Conservation (phyloP, 495 filamentous ascomycete species). For the Friedmanniomyces endolithicus region DNA sequence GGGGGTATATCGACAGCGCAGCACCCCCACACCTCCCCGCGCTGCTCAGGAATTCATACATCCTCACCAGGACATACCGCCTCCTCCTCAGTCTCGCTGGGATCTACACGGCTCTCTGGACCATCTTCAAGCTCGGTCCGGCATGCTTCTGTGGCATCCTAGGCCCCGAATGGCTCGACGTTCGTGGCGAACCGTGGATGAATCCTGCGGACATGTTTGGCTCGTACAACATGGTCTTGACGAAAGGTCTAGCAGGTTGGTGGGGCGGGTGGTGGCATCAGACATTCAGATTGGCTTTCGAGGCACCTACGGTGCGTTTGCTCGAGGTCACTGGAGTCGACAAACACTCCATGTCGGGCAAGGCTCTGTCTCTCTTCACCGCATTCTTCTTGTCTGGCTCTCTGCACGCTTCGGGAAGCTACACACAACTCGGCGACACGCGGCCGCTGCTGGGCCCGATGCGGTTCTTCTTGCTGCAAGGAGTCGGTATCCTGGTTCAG, state of each 20-base stretch:
- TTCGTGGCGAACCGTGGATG: slow-evolving; percentile 32
- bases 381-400: slow-evolving; percentile 30
- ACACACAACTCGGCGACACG: slow-evolving; percentile 24
- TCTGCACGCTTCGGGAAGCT: slow-evolving; percentile 31
- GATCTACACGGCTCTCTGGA: slow-evolving; percentile 43
- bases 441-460: slow-evolving; percentile 27
- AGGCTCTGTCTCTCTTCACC: slow-evolving; percentile 20
- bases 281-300: slow-evolving; percentile 62
- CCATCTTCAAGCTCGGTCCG: slow-evolving; percentile 43
- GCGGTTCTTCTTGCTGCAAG: slow-evolving; percentile 32
- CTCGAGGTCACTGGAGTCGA: slow-evolving; percentile 24
- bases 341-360: slow-evolving; percentile 13
- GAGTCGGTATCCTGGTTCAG: slow-evolving; percentile 25
- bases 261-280: slow-evolving; percentile 90
- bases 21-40: slow-evolving; percentile 36
- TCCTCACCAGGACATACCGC: slow-evolving; percentile 38
- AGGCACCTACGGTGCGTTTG: slow-evolving; percentile 42
- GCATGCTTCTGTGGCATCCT: slow-evolving; percentile 45
- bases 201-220: slow-evolving; percentile 52
- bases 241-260: slow-evolving; percentile 57
- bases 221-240: slow-evolving; percentile 40
- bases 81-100: slow-evolving; percentile 37
- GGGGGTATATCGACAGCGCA: slow-evolving; percentile 35
- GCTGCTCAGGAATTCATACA: slow-evolving; percentile 28
- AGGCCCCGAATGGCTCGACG: slow-evolving; percentile 30